phyloP scores from a whole-genome alignment of 768 basidiomycete genomes.

The Rhodotorula sphaerocarpa region DNA sequence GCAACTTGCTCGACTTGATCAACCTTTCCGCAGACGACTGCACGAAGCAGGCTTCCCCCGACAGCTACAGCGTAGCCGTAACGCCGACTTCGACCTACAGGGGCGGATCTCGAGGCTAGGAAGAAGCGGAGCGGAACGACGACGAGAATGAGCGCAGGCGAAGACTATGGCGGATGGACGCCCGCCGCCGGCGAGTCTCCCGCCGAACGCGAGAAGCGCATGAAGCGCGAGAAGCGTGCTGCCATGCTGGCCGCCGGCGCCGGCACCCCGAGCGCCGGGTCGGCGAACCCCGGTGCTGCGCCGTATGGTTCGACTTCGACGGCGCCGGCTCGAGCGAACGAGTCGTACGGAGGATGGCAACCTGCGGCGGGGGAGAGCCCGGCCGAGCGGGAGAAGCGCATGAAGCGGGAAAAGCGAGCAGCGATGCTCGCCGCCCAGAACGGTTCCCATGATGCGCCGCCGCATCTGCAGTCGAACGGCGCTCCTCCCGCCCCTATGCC shows the following conservation, averaged over 20 bases:
- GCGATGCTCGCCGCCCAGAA: not conserved
- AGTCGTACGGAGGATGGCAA: conserved; percentile 17
- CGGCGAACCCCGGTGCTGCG: too few species aligned
- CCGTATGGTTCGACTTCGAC: too few species aligned
- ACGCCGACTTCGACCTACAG: too few species aligned
- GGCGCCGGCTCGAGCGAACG: not conserved
- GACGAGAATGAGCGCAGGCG: not conserved
- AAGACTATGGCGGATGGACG: conserved; percentile 11
- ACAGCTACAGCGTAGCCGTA: too few species aligned
- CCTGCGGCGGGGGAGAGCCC: conserved; percentile 22
- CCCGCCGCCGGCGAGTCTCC: conserved; percentile 14
- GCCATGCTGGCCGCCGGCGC: not conserved
- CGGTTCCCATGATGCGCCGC: not conserved
- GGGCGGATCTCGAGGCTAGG: too few species aligned
- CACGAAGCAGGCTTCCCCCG: too few species aligned
- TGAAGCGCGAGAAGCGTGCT: conserved; percentile 29
- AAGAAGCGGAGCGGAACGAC: too few species aligned
- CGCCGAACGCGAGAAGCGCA: conserved; percentile 29
- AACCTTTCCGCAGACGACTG: too few species aligned
- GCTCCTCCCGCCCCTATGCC: not conserved
- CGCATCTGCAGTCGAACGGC: not conserved
- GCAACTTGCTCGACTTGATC: not conserved
- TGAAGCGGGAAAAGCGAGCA: conserved; percentile 31
- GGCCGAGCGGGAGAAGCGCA: conserved; percentile 29
- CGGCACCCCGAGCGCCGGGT: too few species aligned